Percentiles rank a stretch among this genome's conserved stretches.
These are phyloP conservation scores for Phytopythium sindhum DNA, from an alignment of 352 stramenopile genomes.

Conservation along the genomic window DNA sequence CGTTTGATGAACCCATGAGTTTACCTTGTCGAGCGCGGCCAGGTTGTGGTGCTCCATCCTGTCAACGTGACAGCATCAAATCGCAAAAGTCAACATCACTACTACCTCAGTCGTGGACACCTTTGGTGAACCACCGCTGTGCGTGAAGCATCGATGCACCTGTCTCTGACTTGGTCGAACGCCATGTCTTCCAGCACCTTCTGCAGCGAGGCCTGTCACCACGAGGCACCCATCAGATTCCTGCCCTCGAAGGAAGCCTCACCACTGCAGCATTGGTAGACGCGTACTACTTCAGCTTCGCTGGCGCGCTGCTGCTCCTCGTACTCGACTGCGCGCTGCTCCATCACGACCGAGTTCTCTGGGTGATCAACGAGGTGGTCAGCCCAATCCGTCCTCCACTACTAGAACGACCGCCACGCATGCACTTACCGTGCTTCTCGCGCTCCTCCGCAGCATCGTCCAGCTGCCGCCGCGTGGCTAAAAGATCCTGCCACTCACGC, in stretches of 20 bases:
- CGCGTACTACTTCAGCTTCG: conserved; percentile 30
- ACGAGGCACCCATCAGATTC: background rate
- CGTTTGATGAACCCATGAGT: background rate
- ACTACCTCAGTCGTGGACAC: too few relatives aligned
- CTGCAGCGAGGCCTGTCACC: conserved; percentile 11
- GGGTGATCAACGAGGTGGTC: background rate
- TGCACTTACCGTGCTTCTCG: conserved; percentile 28
- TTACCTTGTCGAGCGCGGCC: conserved; percentile 21
- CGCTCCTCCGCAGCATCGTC: conserved; percentile 25
- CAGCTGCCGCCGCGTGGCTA: conserved; percentile 23
- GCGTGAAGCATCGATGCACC: conserved; percentile 8
- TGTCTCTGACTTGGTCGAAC: conserved; percentile 17
- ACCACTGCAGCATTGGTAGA: background rate
- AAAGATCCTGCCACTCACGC: conserved; percentile 24
- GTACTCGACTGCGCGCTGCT: conserved; percentile 36
- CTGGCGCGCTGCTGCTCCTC: conserved; percentile 23
- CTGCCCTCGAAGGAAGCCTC: background rate
- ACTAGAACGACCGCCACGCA: background rate
- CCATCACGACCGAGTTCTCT: conserved; percentile 45
- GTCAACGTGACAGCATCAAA: background rate
- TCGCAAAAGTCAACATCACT: background rate
- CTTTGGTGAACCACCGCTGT: too few relatives aligned
- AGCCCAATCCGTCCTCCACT: background rate
- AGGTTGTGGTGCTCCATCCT: conserved; percentile 38
- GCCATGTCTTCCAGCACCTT: conserved; percentile 17